Percentiles rank a stretch among this genome's conserved stretches.
These are phyloP conservation scores for Penicillium simplicissimum DNA, from an alignment of 495 filamentous ascomycete species.

Conservation along the genomic window DNA sequence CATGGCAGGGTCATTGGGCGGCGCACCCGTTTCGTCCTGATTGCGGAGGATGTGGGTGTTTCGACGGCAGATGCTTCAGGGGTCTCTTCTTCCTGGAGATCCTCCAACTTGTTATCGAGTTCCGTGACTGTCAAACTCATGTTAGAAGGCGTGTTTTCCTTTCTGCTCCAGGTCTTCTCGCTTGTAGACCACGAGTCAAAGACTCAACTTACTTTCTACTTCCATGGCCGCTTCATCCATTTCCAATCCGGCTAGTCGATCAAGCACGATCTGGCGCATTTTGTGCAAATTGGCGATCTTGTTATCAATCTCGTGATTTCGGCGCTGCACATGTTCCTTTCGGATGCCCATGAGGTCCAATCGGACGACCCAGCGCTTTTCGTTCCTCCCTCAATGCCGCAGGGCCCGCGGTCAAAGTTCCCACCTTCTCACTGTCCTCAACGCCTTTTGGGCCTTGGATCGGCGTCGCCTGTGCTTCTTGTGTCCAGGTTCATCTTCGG, in stretches of 20 bases:
- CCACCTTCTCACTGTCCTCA: conserved; percentile 58
- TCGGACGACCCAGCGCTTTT: conserved; percentile 69
- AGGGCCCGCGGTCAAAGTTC: conserved; percentile 62
- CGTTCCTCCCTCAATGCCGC: conserved; percentile 75
- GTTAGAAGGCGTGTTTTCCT: neutral
- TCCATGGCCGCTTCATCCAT: conserved; percentile 89
- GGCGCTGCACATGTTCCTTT: conserved; percentile 95
- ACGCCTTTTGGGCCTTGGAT: conserved; percentile 70
- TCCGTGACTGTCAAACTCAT: conserved; percentile 61
- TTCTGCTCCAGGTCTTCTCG: neutral
- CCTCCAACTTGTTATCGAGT: conserved; percentile 82
- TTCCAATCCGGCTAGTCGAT: conserved; percentile 86
- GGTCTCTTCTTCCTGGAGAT: conserved; percentile 65
- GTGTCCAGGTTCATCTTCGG: conserved; percentile 65
- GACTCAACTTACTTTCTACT: conserved; percentile 66
- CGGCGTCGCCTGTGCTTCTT: conserved; percentile 69
- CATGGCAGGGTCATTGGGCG: conserved; percentile 56
- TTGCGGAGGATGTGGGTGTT: conserved; percentile 58
- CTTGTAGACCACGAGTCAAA: neutral
- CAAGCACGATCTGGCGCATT: conserved; percentile 92
- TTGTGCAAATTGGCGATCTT: conserved; percentile 92
- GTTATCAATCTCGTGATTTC: conserved; percentile 97
- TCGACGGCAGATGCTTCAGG: conserved; percentile 59
- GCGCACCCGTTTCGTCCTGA: conserved; percentile 49
- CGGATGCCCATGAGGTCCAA: conserved; percentile 89